These are phyloP conservation scores for Fusarium sp. DNA, from an alignment of 2,329 filamentous ascomycete genomes.

Conservation along the genomic window DNA sequence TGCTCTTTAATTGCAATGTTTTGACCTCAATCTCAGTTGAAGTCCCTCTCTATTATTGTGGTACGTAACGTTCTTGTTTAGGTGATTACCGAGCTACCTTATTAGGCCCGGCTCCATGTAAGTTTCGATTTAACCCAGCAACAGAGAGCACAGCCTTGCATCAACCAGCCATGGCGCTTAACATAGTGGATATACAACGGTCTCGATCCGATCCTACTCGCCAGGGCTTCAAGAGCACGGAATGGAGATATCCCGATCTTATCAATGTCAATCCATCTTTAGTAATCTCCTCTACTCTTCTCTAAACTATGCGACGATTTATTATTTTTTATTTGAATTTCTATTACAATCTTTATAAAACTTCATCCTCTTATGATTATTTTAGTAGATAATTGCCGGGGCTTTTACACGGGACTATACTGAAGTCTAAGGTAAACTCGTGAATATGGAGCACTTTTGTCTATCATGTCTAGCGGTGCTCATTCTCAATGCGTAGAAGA, in stretches of 20 bases:
- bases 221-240: background rate
- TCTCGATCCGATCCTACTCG: slow-evolving; percentile 7
- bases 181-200: slow-evolving; percentile 18
- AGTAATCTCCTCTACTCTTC: too few species aligned
- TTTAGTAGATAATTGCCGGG: too few species aligned
- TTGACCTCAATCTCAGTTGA: background rate
- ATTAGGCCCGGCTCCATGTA: slow-evolving; percentile 1
- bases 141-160: slow-evolving; percentile 16
- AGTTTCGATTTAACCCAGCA: slow-evolving; percentile 21
- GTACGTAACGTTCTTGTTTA: background rate
- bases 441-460: slow-evolving; percentile 58
- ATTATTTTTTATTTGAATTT: too few species aligned
- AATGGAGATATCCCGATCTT: background rate
- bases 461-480: slow-evolving; percentile 68
- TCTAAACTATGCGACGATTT: too few species aligned
- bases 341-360: too few species aligned
- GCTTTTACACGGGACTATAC: too few species aligned
- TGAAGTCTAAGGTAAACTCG: slow-evolving; percentile 49
- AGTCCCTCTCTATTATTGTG: background rate
- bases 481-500: slow-evolving; percentile 57
- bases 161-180: slow-evolving; percentile 22
- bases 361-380: too few species aligned
- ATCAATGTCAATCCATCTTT: background rate
- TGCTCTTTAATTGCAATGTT: background rate
- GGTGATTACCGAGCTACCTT: background rate